Evolutionary conservation across 139 green algal genomes (phyloP).

Genomic region (Edaphochlamys debaryana): DNA sequence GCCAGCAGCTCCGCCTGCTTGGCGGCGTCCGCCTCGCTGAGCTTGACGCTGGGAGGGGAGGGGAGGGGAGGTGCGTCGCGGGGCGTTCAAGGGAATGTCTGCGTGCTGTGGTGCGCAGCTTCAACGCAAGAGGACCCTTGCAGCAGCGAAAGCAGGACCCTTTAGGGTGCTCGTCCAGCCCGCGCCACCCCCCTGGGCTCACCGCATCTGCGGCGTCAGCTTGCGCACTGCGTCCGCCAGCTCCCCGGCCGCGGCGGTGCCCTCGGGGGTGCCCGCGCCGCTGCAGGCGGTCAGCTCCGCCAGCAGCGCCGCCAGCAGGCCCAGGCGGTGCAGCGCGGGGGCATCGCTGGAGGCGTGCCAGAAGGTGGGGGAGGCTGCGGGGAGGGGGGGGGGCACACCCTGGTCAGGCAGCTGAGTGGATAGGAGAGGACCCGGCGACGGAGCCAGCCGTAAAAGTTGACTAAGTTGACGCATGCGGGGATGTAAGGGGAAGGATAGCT

Average conservation of each 20-base stretch:
- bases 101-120: too few species aligned
- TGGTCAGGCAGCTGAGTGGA: too few species aligned
- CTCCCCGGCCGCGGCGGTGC: not conserved
- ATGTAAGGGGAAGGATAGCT: too few species aligned
- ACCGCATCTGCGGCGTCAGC: conserved; percentile 38
- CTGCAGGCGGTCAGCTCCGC: not conserved
- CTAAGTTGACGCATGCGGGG: too few species aligned
- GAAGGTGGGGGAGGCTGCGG: conserved; percentile 15
- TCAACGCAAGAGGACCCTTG: too few species aligned
- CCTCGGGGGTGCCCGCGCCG: not conserved
- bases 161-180: too few species aligned
- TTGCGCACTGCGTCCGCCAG: conserved; percentile 32
- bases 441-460: not conserved
- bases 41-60: not conserved
- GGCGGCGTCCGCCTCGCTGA: conserved; percentile 5
- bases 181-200: too few species aligned
- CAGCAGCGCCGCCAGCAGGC: conserved; percentile 20
- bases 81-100: too few species aligned
- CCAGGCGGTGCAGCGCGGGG: conserved; percentile 27
- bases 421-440: too few species aligned
- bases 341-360: conserved; percentile 20
- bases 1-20: conserved; percentile 1
- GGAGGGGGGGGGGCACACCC: not conserved
- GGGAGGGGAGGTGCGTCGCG: too few species aligned
- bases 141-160: too few species aligned